Evolutionary conservation across 805 yeast species (phyloP), one percentile per base, ranked within the genome.

Genomic region (Kluyveromyces siamensis): DNA sequence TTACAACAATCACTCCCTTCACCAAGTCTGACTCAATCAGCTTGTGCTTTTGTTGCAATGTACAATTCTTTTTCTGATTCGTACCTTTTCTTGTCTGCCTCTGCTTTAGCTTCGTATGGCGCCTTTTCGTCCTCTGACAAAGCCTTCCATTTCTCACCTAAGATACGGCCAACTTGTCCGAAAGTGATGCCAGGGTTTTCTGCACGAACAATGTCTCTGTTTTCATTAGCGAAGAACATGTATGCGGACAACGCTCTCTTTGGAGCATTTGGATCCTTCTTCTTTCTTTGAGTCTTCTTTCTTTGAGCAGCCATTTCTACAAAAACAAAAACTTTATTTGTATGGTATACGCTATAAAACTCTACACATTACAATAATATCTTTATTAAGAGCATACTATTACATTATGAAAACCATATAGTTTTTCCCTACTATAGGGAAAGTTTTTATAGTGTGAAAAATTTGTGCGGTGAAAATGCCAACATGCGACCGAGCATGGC

Each of bases 221-320:
- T 86, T 66, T 89, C 97, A 69, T 88, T 89, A 61, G 99, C 98
- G 67, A 90, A 93, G 81, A 87, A 91, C 98, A 93, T 90, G 83
- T 91, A 93, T 45, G 98, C 96, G 52, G 97, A 88, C 68, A 93
- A 75, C 25, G 97, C 88, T 73, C 98, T 87, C 87, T 93, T 93
- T 71, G 99, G 99, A 57, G 99, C 99, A 72, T 91, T 90, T 75
- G 99, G 96, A 71, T 87, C 95, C 70, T 73, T 73, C 73, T 72
- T 73, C 70, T 71, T 73, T 68, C 74, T 72, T 52, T 69, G 56
- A 52, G 69, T 55, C 66, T 61, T 62, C 61, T 63, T 61, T 61
- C 69, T 69, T 54, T 66, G 67, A 43, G 68, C 68, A 48, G 74
- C 68, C 74, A 70, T 71, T 48, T 30, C 14, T 30, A 11, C 35